Percentiles rank a stretch among this genome's conserved stretches.
Evolutionary conservation across 208 protist species (phyloP).

Genomic region (Leishmania tropica): DNA sequence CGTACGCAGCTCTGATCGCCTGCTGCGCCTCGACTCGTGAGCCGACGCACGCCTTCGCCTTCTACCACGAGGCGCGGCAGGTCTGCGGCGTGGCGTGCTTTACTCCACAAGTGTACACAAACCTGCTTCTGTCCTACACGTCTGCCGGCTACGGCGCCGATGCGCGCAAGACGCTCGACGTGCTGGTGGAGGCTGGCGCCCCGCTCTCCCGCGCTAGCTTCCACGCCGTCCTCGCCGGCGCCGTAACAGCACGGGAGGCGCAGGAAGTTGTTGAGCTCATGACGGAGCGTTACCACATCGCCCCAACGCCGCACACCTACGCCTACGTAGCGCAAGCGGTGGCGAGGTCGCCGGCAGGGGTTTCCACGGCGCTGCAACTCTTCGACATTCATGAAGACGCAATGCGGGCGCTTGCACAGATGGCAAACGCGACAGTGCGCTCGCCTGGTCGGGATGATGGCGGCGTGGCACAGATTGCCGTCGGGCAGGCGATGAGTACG

Average conservation of each 20-base stretch:
- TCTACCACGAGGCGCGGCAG: constrained; percentile 81
- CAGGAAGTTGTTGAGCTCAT: constrained; percentile 76
- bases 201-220: constrained; percentile 72
- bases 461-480: background rate
- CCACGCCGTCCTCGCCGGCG: constrained; percentile 69
- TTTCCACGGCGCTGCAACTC: constrained; percentile 56
- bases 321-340: constrained; percentile 61
- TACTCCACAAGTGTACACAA: constrained; percentile 70
- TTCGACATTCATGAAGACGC: constrained; percentile 79
- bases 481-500: constrained; percentile 10
- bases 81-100: constrained; percentile 51
- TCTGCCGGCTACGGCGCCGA: constrained; percentile 69
- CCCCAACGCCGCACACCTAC: constrained; percentile 77
- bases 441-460: background rate
- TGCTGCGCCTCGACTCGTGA: constrained; percentile 68
- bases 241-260: constrained; percentile 67
- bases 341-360: constrained; percentile 35
- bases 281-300: constrained; percentile 60
- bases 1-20: constrained; percentile 81
- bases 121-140: constrained; percentile 73
- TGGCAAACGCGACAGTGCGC: constrained; percentile 2
- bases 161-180: constrained; percentile 67
- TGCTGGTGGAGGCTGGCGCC: constrained; percentile 81
- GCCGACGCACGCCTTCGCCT: constrained; percentile 82
- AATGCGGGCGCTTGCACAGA: constrained; percentile 36